Evolutionary conservation across 2,329 filamentous ascomycete genomes (phyloP), one percentile per base, ranked within the genome.

Genomic region (Fonsecaea monophora): DNA sequence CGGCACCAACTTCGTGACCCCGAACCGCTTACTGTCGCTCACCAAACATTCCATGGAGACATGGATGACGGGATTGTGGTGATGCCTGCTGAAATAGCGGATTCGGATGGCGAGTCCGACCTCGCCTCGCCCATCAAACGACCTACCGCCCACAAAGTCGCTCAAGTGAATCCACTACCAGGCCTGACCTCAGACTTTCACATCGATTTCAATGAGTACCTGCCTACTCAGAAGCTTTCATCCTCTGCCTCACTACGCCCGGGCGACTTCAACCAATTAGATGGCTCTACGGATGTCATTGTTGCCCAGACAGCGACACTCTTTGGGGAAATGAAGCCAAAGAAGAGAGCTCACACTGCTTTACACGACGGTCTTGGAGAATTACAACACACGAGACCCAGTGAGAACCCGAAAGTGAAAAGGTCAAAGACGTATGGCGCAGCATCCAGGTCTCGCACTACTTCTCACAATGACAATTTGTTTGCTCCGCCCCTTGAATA

Each of bases 31-130:
- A 18, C 15, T 30, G 18, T 30, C 9, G 7, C 9, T 12, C 12
- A 50, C 18, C 45, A 50, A 53, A 56, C n/a, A 54, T 40, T 61
- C 48, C 34, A 53, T 42, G 3, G 15, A 38, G 45, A 48, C 35
- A 18, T 38, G 34, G n/a, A 61, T 40, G 59, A 54, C 34, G 32
- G 32, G 30, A 50, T 21, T 21, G 35, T 15, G 50, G 25, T 38
- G 10, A 73, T 72, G 71, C 66, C 66, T 57, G 55, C 55, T 48
- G 71, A 72, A 54, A 72, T 73, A 42, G 70, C 71, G 21, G 71
- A 73, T 61, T 73, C 71, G 42, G 71, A 73, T 50, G 70, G 48
- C 53, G 71, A 73, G 48, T 67, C 69, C 42, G 70, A 73, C 18
- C 53, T 69, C 42, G 48, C 60, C 60, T 68, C 66, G 21, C 67